Base-by-base conservation (phyloP, 179 eudicot genomes). In the Silene coronaria region DNA sequence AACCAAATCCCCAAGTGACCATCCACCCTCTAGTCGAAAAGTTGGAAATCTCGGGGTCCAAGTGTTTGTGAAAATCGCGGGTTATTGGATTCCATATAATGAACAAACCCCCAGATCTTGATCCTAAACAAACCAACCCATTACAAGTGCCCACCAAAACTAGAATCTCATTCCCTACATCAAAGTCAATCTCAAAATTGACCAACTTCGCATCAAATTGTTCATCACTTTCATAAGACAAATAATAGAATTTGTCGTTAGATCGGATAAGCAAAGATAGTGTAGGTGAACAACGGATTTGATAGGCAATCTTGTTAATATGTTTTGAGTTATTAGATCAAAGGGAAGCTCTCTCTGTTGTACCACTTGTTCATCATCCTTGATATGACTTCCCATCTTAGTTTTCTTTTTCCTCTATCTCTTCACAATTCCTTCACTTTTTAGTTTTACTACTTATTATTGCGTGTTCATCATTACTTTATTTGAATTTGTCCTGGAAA, bases 71-170 rank as follows among this genome's bases (percentile, higher is more conserved):
- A 10, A 13, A 32, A 21, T 72, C 12, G 0, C 63, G 24, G 3
- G 55, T 72, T 12, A 24, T 7, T 21, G 75, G 75, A 9, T 72
- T 72, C 21, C 46, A 72, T 19, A 59, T 0, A 21, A 74, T 17
- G 70, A 74, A 74, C 17, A 12, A 74, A 6, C 8, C 38, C 4
- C 69, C 38, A 26, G 11, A 45, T 38, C 0, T 19, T 2, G 48
- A 28, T 23, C 16, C 70, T 17, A 74, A 62, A 62, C 76, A 74
- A 61, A 74, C 68, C 69, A 74, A 24, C 57, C 76, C 76, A 61
- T 74, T 74, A 23, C 26, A 74, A 1, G 42, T 61, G 3, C 70
- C 76, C 1, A 74, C 76, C 5, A 74, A 10, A 34, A 11, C 1
- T 2, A 60, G 28, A 24, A 21, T 21, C 12, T 57, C 75, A 21